Evolutionary conservation across 2,329 filamentous ascomycete species (phyloP).

Genomic region (Volutella citrinella): DNA sequence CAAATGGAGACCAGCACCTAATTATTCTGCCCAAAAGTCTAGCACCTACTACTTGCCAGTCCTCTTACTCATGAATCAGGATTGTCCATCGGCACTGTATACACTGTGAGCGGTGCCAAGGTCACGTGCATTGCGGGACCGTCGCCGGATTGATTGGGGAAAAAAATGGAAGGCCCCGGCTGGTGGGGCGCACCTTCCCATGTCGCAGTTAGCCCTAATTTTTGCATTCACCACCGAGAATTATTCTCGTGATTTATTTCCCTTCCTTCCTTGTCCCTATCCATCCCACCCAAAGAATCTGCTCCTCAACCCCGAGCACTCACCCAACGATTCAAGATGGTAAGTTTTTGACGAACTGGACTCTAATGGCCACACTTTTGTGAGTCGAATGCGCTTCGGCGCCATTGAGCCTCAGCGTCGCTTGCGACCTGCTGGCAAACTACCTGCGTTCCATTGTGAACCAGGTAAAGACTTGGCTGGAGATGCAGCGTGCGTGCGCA

Average conservation of each 20-base stretch:
- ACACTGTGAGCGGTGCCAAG: conserved; percentile 5
- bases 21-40: no score
- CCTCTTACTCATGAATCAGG: no score
- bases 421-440: conserved; percentile 33
- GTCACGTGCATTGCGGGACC: no score
- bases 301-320: conserved; percentile 35
- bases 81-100: conserved; percentile 8
- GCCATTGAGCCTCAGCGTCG: conserved; percentile 33
- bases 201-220: conserved; percentile 35
- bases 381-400: conserved; percentile 32
- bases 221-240: conserved; percentile 30
- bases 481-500: conserved; percentile 51
- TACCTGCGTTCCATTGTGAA: conserved; percentile 27
- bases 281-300: conserved; percentile 31
- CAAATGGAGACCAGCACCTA: no score
- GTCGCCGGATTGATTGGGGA: no score
- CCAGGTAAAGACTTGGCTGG: conserved; percentile 65
- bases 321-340: conserved; percentile 40
- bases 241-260: conserved; percentile 22
- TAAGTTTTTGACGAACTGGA: conserved; percentile 34
- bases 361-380: conserved; percentile 39
- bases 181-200: conserved; percentile 15
- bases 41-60: no score
- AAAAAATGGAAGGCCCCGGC: no score
- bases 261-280: conserved; percentile 24